Conservation (phyloP, 129 eudicot species). For the Ambrosia artemisiifolia region DNA sequence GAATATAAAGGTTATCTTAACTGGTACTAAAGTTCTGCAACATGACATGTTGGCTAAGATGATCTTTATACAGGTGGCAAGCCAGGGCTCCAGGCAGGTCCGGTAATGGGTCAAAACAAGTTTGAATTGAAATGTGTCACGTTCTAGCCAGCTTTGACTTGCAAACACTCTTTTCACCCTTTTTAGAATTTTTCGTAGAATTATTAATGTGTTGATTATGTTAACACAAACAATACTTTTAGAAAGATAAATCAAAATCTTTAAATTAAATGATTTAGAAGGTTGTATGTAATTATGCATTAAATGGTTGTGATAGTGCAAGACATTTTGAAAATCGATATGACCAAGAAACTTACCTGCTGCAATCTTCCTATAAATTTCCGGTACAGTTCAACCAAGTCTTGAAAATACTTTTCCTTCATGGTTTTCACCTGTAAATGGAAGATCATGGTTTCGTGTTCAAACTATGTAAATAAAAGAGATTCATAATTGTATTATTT, state of each 20-base stretch:
- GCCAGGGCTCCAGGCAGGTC: background rate
- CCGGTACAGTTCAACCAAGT: slow-evolving; percentile 62
- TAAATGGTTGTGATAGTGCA: background rate
- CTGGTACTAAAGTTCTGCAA: background rate
- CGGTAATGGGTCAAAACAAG: background rate
- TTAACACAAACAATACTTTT: background rate
- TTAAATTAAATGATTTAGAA: background rate
- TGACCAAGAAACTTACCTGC: slow-evolving; percentile 47
- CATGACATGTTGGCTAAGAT: background rate
- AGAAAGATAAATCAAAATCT: background rate
- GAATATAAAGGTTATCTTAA: background rate
- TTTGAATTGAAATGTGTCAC: background rate
- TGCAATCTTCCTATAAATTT: slow-evolving; percentile 62
- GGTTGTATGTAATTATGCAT: background rate
- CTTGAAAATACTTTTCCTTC: slow-evolving; percentile 71
- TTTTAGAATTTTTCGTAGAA: background rate
- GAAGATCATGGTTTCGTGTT: background rate
- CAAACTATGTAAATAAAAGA: background rate
- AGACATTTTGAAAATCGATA: background rate
- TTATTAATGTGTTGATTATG: background rate
- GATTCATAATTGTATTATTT: background rate
- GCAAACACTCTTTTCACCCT: background rate
- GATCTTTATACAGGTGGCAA: background rate
- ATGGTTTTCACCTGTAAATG: slow-evolving; percentile 75
- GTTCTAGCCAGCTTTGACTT: background rate